A percentile compares a stretch with the other conserved stretches of the same genome.
These are phyloP conservation scores for Prosopis cineraria DNA, from an alignment of 306 rosid species.

Conservation along the genomic window DNA sequence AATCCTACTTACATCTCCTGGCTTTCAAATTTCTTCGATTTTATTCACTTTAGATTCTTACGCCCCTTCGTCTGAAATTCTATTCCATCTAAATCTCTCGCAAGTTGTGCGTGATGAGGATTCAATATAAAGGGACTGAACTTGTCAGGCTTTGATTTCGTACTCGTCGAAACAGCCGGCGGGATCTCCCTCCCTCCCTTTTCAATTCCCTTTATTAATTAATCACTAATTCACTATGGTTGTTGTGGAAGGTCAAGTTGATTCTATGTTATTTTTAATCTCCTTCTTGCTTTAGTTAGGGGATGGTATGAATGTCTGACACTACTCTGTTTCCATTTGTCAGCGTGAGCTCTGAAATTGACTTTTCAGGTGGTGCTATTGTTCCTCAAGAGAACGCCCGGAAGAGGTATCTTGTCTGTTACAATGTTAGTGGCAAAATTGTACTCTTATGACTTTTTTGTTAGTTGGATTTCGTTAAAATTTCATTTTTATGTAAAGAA, in stretches of 20 bases:
- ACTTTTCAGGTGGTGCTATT: constrained; percentile 44
- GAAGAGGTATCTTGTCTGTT: constrained; percentile 61
- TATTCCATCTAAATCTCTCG: neutral
- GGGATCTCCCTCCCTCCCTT: neutral
- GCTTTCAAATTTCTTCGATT: neutral
- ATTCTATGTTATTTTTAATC: neutral
- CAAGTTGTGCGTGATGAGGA: neutral
- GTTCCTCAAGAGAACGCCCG: constrained; percentile 47
- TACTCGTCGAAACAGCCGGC: neutral
- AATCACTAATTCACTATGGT: neutral
- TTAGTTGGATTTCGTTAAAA: neutral
- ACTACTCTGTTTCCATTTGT: neutral
- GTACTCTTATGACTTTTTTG: neutral
- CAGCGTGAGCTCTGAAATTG: constrained; percentile 49
- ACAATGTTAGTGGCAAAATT: constrained; percentile 14
- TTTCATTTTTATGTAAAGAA: neutral
- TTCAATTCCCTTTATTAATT: neutral
- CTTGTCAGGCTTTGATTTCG: neutral
- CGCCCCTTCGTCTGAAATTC: constrained; percentile 2
- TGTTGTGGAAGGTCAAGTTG: constrained; percentile 17
- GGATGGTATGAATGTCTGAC: constrained; percentile 29
- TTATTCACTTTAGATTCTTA: neutral
- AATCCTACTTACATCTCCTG: neutral
- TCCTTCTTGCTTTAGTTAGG: neutral
- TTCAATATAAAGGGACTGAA: neutral